Evolutionary conservation across 352 stramenopile species (phyloP).

Genomic region (Peronospora destructor): DNA sequence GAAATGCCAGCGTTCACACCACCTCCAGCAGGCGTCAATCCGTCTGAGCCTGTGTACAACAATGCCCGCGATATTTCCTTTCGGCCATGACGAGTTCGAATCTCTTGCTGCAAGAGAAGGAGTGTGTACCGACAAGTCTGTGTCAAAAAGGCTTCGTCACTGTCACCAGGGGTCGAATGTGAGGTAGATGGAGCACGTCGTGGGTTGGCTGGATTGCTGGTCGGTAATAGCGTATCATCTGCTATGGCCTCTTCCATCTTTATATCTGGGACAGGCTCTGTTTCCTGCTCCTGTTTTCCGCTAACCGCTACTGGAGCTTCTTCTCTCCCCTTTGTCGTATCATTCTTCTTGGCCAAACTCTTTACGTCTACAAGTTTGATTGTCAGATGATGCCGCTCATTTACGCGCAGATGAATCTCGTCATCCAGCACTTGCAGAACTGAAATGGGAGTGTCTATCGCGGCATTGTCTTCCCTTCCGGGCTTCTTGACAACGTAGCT

Average conservation of each 20-base stretch:
- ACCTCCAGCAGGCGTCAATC: slow-evolving; percentile 14
- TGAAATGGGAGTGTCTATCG: slow-evolving; percentile 36
- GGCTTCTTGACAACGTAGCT: slow-evolving; percentile 52
- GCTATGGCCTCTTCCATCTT: slow-evolving; percentile 18
- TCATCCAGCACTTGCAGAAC: slow-evolving; percentile 79
- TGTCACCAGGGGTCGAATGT: slow-evolving; percentile 22
- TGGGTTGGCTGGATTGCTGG: slow-evolving; percentile 20
- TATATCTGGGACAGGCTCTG: slow-evolving; percentile 14
- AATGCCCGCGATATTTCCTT: slow-evolving; percentile 61
- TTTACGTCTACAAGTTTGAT: slow-evolving; percentile 68
- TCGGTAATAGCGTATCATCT: slow-evolving; percentile 13
- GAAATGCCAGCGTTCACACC: slow-evolving; percentile 10
- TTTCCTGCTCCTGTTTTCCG: slow-evolving; percentile 13
- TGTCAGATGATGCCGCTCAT: slow-evolving; percentile 63
- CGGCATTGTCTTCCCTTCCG: slow-evolving; percentile 25
- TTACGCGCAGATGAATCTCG: slow-evolving; percentile 69
- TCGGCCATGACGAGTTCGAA: slow-evolving; percentile 61
- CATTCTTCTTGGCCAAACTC: slow-evolving; percentile 20
- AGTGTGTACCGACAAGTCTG: slow-evolving; percentile 65
- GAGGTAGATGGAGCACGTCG: slow-evolving; percentile 26
- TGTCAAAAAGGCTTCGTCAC: slow-evolving; percentile 46
- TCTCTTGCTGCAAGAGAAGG: slow-evolving; percentile 75
- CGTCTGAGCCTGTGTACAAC: slow-evolving; percentile 38
- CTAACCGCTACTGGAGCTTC: background rate
- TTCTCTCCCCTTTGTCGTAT: slow-evolving; percentile 1